phyloP scores from a whole-genome alignment of 257 asterid genomes.

The Phtheirospermum japonicum region DNA sequence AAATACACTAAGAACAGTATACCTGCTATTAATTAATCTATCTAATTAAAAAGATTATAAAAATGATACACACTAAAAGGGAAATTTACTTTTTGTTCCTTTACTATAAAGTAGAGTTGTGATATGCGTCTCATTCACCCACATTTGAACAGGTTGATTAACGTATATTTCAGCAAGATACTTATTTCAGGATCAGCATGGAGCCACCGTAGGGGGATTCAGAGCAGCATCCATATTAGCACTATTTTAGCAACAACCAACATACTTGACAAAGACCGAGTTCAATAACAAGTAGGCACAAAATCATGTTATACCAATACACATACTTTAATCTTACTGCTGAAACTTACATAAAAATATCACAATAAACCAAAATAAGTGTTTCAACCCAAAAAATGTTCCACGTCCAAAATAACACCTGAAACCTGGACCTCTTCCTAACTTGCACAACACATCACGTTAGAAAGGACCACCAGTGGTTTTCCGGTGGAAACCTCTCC shows the following conservation, averaged over 20 bases:
- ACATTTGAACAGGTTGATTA: constrained; percentile 95
- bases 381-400: too few relatives aligned
- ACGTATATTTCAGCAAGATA: constrained; percentile 88
- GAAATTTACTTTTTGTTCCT: neutral
- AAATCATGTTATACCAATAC: constrained; percentile 20
- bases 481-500: too few relatives aligned
- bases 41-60: constrained; percentile 7
- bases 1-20: neutral
- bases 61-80: neutral
- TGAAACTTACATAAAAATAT: too few relatives aligned
- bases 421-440: too few relatives aligned
- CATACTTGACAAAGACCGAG: constrained; percentile 7
- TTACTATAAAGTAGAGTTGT: neutral
- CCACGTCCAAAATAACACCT: too few relatives aligned
- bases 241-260: constrained; percentile 27
- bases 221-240: constrained; percentile 54
- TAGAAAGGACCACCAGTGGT: too few relatives aligned
- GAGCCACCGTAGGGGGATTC: constrained; percentile 97
- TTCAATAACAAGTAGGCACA: constrained; percentile 21
- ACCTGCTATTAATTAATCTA: too few relatives aligned
- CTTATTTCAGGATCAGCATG: constrained; percentile 99
- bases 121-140: constrained; percentile 58
- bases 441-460: too few relatives aligned
- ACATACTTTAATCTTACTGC: constrained; percentile 76
- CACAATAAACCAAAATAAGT: too few relatives aligned